Conservation (phyloP, 2,329 filamentous ascomycete species). For the Pyrenophora teres region DNA sequence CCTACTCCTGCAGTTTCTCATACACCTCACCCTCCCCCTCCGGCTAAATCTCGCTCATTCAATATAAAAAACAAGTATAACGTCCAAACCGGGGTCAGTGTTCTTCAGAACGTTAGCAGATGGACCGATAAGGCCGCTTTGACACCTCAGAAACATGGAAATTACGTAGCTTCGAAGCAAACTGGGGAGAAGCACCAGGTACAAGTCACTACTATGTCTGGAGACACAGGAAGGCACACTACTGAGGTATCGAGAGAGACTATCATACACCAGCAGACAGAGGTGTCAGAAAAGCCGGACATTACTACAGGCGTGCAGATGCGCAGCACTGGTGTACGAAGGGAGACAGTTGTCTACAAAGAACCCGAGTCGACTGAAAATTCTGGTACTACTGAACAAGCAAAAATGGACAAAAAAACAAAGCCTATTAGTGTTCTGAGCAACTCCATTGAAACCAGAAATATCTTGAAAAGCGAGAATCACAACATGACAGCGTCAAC, state of each 20-base stretch:
- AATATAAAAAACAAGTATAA: conserved; percentile 2
- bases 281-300: not conserved
- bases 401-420: not conserved
- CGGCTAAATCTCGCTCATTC: not conserved
- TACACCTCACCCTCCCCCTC: no score
- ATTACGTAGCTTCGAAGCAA: not conserved
- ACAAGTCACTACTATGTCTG: not conserved
- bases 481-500: no score
- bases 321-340: not conserved
- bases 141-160: conserved; percentile 7
- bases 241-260: not conserved
- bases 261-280: not conserved
- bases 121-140: conserved; percentile 8
- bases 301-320: not conserved
- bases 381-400: not conserved
- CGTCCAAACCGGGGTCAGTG: not conserved
- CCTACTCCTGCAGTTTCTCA: no score
- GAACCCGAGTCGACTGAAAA: not conserved
- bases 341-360: not conserved
- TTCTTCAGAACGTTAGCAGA: conserved; percentile 2
- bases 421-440: no score
- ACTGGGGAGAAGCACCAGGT: not conserved
- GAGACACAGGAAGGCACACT: not conserved
- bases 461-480: no score
- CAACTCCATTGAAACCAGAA: no score